A percentile compares a stretch with the other conserved stretches of the same genome.
Evolutionary conservation across 202 grass and related monocot genomes (phyloP).

Genomic region (Panicum virgatum): DNA sequence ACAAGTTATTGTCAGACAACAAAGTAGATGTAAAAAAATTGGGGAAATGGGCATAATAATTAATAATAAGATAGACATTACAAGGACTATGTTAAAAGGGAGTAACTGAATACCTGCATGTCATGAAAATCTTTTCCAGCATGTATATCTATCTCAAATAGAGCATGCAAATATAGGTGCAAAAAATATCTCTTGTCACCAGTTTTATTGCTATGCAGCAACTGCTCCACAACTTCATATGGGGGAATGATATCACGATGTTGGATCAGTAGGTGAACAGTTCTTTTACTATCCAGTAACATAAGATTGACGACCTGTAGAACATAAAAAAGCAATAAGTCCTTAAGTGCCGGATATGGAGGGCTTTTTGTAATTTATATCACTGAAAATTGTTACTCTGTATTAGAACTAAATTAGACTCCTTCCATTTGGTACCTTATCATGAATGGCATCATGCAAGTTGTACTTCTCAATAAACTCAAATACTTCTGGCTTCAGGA

Average conservation of each 20-base stretch:
- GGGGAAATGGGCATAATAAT: background rate
- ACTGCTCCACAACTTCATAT: conserved; percentile 77
- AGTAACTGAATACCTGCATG: conserved; percentile 70
- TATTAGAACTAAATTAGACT: conserved; percentile 3
- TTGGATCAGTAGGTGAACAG: conserved; percentile 80
- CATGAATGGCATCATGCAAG: conserved; percentile 73
- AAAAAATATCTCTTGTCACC: conserved; percentile 75
- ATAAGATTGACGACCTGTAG: conserved; percentile 87
- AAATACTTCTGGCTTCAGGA: conserved; percentile 86
- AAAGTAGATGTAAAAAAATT: background rate
- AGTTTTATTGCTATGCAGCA: conserved; percentile 65
- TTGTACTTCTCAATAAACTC: conserved; percentile 85
- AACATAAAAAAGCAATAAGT: conserved; percentile 17
- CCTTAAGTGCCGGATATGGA: background rate
- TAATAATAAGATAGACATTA: background rate
- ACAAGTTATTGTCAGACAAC: conserved; percentile 12
- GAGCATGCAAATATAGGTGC: conserved; percentile 86
- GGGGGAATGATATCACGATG: conserved; percentile 80
- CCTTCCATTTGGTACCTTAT: conserved; percentile 57
- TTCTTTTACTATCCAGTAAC: conserved; percentile 79
- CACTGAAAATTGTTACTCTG: conserved; percentile 8
- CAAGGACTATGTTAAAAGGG: background rate
- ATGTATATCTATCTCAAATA: conserved; percentile 87
- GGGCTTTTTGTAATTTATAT: conserved; percentile 8
- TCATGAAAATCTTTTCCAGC: conserved; percentile 94